phyloP scores from a whole-genome alignment of 257 asterid species.

The Pogostemon cablin region DNA sequence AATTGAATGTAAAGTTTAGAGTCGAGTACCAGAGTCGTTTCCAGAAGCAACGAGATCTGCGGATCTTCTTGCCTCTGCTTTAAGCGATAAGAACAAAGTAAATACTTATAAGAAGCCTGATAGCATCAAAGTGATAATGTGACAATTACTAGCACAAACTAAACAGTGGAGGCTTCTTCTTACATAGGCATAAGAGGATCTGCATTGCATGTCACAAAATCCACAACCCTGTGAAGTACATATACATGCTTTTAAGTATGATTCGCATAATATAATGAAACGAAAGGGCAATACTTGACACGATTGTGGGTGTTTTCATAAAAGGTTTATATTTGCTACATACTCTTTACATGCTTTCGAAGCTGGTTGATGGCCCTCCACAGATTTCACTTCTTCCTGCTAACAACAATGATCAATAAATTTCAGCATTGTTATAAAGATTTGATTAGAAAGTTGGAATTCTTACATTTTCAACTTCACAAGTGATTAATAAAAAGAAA shows the following conservation, averaged over 20 bases:
- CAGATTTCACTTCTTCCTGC: conserved; percentile 67
- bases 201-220: conserved; percentile 44
- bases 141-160: not conserved
- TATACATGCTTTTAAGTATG: conserved; percentile 13
- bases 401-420: conserved; percentile 2
- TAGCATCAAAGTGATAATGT: conserved; percentile 11
- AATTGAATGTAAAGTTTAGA: not conserved
- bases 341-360: conserved; percentile 67
- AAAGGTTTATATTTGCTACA: conserved; percentile 17
- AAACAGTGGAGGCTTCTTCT: conserved; percentile 21
- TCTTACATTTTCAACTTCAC: not conserved
- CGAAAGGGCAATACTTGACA: too few species aligned
- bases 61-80: conserved; percentile 45
- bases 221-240: conserved; percentile 51
- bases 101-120: not conserved
- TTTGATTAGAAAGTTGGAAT: not conserved
- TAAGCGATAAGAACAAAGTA: conserved; percentile 5
- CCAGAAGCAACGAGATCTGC: conserved; percentile 49
- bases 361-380: conserved; percentile 57
- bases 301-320: too few species aligned
- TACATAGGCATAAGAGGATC: conserved; percentile 65
- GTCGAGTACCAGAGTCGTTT: conserved; percentile 59
- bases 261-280: not conserved
- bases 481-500: too few species aligned
- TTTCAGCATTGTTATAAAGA: not conserved